Conservation (phyloP, 1,284 basidiomycete species). For the Pseudozyma tsukubaensis region DNA sequence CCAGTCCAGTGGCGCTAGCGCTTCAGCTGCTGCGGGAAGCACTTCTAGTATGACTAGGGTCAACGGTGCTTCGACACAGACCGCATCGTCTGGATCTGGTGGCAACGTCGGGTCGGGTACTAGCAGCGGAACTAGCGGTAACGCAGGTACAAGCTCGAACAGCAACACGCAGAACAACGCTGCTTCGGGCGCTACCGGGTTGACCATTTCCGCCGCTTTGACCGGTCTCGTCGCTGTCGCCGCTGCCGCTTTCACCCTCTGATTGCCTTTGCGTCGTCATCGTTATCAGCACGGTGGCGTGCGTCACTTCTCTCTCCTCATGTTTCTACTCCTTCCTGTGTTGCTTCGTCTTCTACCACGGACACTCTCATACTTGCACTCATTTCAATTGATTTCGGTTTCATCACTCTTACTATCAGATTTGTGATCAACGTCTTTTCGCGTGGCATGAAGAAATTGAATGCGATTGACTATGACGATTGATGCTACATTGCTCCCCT, state of each 20-base stretch:
- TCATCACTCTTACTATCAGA: background rate
- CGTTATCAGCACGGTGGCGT: no score
- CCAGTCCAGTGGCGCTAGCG: background rate
- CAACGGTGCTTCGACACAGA: slow-evolving; percentile 1
- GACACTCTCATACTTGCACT: slow-evolving; percentile 21
- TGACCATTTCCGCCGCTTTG: slow-evolving; percentile 23
- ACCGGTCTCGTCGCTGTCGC: slow-evolving; percentile 28
- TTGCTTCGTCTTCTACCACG: slow-evolving; percentile 34
- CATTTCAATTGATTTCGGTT: background rate
- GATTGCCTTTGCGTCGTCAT: background rate
- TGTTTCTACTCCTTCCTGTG: background rate
- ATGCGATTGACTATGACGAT: slow-evolving; percentile 2
- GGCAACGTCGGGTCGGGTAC: slow-evolving; percentile 11
- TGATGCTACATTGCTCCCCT: background rate
- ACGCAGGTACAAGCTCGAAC: slow-evolving; percentile 20
- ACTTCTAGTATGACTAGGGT: slow-evolving; percentile 22
- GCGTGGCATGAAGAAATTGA: background rate
- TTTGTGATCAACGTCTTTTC: background rate
- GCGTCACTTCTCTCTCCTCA: background rate
- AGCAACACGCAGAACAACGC: slow-evolving; percentile 33
- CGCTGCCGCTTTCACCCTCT: slow-evolving; percentile 29
- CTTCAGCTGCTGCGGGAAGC: background rate
- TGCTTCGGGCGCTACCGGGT: slow-evolving; percentile 16
- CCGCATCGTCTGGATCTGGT: slow-evolving; percentile 3
- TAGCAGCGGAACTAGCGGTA: slow-evolving; percentile 1